phyloP scores from a whole-genome alignment of 768 basidiomycete genomes.

The Russula earlei region DNA sequence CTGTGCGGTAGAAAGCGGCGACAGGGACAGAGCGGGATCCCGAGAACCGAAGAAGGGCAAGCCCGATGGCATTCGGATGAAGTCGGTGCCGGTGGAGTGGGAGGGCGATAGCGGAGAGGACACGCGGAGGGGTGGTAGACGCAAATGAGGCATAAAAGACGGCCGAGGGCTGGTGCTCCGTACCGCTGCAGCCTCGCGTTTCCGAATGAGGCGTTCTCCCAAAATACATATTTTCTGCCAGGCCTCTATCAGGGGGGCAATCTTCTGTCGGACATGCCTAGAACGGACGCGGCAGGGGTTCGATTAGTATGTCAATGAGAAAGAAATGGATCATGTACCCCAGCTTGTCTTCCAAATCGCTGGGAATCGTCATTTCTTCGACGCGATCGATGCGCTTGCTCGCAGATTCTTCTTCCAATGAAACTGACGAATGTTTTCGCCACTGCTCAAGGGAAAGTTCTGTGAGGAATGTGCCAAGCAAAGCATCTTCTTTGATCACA shows the following conservation, averaged over 20 bases:
- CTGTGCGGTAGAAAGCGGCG: slow-evolving; percentile 33
- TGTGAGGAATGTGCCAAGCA: slow-evolving; percentile 71
- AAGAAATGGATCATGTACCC: slow-evolving; percentile 34
- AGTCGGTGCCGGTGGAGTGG: slow-evolving; percentile 26
- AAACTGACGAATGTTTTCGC: slow-evolving; percentile 69
- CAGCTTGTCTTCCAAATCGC: slow-evolving; percentile 87
- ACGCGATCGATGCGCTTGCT: slow-evolving; percentile 69
- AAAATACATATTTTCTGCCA: slow-evolving; percentile 88
- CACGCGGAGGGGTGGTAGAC: slow-evolving; percentile 38
- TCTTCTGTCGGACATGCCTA: slow-evolving; percentile 66
- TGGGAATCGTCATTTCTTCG: slow-evolving; percentile 89
- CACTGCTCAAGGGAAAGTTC: slow-evolving; percentile 81
- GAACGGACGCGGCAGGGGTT: background rate
- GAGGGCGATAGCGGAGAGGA: slow-evolving; percentile 26
- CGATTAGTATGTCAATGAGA: background rate
- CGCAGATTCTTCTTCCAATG: slow-evolving; percentile 80
- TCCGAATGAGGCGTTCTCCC: slow-evolving; percentile 79
- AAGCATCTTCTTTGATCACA: slow-evolving; percentile 77
- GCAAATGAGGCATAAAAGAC: slow-evolving; percentile 61
- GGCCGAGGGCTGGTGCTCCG: slow-evolving; percentile 52
- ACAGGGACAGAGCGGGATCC: slow-evolving; percentile 2
- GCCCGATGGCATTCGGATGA: slow-evolving; percentile 22
- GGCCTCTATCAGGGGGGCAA: slow-evolving; percentile 73
- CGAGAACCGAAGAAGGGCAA: slow-evolving; percentile 22
- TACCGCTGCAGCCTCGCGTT: slow-evolving; percentile 90